Evolutionary conservation across 2,329 filamentous ascomycete species (phyloP).

Genomic region (Curvularia verruculosa): DNA sequence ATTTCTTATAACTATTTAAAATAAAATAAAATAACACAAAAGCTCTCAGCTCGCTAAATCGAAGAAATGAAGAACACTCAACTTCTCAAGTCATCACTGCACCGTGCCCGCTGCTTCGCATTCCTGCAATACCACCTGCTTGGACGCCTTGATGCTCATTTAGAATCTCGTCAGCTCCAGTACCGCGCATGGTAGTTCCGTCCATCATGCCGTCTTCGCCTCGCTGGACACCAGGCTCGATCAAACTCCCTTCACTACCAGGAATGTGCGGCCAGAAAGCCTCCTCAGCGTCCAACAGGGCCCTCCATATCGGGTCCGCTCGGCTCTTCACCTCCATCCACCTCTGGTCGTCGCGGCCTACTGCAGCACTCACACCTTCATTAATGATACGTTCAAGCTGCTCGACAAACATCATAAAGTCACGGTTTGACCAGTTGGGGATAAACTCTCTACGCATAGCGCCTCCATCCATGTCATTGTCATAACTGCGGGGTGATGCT

Average conservation of each 20-base stretch:
- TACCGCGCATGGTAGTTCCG: constrained; percentile 12
- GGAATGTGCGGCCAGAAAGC: constrained; percentile 41
- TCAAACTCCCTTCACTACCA: constrained; percentile 5
- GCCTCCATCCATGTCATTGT: constrained; percentile 67
- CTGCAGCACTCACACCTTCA: constrained; percentile 41
- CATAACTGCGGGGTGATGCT: constrained; percentile 24
- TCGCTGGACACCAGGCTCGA: constrained; percentile 12
- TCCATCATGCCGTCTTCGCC: constrained; percentile 13
- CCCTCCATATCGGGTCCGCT: constrained; percentile 33
- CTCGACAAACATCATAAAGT: constrained; percentile 66
- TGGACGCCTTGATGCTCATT: constrained; percentile 7
- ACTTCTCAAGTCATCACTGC: constrained; percentile 1
- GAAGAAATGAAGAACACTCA: neutral
- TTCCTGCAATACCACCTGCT: constrained; percentile 1
- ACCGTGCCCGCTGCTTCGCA: constrained; percentile 6
- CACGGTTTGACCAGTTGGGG: constrained; percentile 68
- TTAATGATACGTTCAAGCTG: constrained; percentile 63
- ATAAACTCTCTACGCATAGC: constrained; percentile 70
- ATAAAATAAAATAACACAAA: too few species aligned
- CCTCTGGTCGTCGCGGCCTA: constrained; percentile 25
- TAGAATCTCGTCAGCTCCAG: constrained; percentile 3
- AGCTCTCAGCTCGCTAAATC: neutral
- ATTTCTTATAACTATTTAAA: neutral
- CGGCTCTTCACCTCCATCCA: constrained; percentile 32
- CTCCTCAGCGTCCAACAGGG: constrained; percentile 42